Base-by-base conservation (phyloP, 257 asterid genomes). In the Avicennia marina region DNA sequence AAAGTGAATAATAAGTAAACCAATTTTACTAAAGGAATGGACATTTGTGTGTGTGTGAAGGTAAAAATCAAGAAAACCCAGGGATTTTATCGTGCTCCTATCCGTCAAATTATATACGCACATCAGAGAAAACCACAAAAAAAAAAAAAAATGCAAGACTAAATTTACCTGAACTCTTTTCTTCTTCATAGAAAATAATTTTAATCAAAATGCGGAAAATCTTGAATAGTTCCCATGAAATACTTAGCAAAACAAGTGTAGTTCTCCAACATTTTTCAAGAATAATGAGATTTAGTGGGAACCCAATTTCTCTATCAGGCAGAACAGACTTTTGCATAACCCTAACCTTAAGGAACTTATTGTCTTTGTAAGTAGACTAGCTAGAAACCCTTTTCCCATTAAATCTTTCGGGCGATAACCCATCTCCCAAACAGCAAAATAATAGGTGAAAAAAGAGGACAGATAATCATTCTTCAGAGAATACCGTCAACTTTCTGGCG, bases 311-410 rank as follows among this genome's bases (percentile, higher is more conserved):
- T 27, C 10, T 4, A 31, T 0, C 21, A 11, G 12, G 47, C n/a
- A 29, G 25, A 17, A 27, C 29, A 31, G 10, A 1, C 36, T 50
- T 53, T 42, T 17, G 20, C 42, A 21, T 34, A 40, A 66, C 72
- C 72, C 72, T 66, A 66, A 42, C 32, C 42, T 24, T 32, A 17
- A 16, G 20, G 12, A 21, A 63, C 16, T n/a, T n/a, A 4, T 8
- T 11, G 16, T 10, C 33, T 15, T 20, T 9, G 12, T 26, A 34
- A 40, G 12, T 12, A 53, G 6, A 19, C 19, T 31, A 24, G 12
- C 12, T 1, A 17, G 39, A 56, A 15, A 20, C 24, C 48, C 62
- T 27, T 27, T 21, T 38, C n/a, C 10, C 38, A 40, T 17, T 36
- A 33, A 47, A n/a, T 61, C 26, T 27, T 24, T 58, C 5, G 9